Conservation (phyloP, 805 yeast genomes). For the Scheffersomyces lignosus region DNA sequence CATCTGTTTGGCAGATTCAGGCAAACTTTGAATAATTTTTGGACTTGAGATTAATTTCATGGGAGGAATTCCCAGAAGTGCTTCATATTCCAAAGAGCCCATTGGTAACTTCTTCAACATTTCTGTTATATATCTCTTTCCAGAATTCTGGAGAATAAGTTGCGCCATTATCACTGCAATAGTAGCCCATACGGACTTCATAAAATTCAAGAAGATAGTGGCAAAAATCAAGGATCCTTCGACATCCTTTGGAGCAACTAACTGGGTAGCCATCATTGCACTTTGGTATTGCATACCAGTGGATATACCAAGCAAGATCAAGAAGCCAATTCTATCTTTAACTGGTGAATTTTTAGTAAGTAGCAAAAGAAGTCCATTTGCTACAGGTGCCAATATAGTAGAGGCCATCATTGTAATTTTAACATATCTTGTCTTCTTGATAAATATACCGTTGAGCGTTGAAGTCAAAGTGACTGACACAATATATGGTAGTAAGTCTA, state of each 20-base stretch:
- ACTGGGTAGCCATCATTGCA: constrained; percentile 13
- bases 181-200: constrained; percentile 3
- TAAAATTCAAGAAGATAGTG: constrained; percentile 13
- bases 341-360: constrained; percentile 5
- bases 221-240: constrained; percentile 12
- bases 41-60: constrained; percentile 26
- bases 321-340: constrained; percentile 9
- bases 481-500: constrained; percentile 13
- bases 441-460: constrained; percentile 9
- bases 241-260: constrained; percentile 13
- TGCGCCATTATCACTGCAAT: constrained; percentile 1
- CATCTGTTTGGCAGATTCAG: constrained; percentile 18
- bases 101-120: constrained; percentile 11
- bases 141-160: constrained; percentile 9
- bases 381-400: constrained; percentile 9
- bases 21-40: constrained; percentile 24
- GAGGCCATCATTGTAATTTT: constrained; percentile 10
- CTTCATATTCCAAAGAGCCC: constrained; percentile 11
- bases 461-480: constrained; percentile 10
- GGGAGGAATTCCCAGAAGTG: constrained; percentile 13
- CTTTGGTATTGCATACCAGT: constrained; percentile 15
- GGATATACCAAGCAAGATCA: constrained; percentile 13
- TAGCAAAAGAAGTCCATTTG: constrained; percentile 7
- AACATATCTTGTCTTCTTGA: constrained; percentile 10
- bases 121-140: constrained; percentile 14